Conservation (phyloP, 1,284 basidiomycete genomes). For the Ustilago esculenta region DNA sequence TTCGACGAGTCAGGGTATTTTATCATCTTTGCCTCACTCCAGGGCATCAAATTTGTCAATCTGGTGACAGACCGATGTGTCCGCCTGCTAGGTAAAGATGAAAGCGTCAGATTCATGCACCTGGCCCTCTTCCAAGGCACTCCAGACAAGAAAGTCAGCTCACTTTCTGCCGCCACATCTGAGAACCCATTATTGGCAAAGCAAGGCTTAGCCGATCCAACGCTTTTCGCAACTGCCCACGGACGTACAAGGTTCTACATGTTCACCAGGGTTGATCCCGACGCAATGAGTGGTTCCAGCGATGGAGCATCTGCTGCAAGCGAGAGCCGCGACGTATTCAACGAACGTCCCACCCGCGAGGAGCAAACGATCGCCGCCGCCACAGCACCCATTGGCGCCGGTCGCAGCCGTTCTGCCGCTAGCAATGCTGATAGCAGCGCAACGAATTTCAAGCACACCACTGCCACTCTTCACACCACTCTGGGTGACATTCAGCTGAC, state of each 20-base stretch:
- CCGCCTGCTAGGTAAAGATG: constrained; percentile 90
- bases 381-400: constrained; percentile 68
- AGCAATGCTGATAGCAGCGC: background rate
- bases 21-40: constrained; percentile 87
- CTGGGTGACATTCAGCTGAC: constrained; percentile 87
- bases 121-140: constrained; percentile 90
- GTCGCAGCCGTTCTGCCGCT: constrained; percentile 9
- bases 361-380: constrained; percentile 89
- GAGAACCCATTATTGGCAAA: constrained; percentile 87
- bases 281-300: constrained; percentile 65
- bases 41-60: constrained; percentile 98
- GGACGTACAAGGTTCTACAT: constrained; percentile 96
- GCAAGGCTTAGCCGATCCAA: constrained; percentile 81
- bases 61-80: constrained; percentile 92
- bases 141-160: constrained; percentile 81
- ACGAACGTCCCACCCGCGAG: constrained; percentile 95
- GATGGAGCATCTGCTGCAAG: constrained; percentile 74
- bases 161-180: constrained; percentile 89
- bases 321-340: constrained; percentile 89
- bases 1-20: constrained; percentile 98
- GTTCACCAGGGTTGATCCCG: constrained; percentile 84
- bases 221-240: constrained; percentile 89
- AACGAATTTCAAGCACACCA: constrained; percentile 15
- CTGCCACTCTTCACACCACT: constrained; percentile 91
- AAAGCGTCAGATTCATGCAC: constrained; percentile 89